Conservation (phyloP, 2,329 filamentous ascomycete genomes). For the Aspergillus niger region DNA sequence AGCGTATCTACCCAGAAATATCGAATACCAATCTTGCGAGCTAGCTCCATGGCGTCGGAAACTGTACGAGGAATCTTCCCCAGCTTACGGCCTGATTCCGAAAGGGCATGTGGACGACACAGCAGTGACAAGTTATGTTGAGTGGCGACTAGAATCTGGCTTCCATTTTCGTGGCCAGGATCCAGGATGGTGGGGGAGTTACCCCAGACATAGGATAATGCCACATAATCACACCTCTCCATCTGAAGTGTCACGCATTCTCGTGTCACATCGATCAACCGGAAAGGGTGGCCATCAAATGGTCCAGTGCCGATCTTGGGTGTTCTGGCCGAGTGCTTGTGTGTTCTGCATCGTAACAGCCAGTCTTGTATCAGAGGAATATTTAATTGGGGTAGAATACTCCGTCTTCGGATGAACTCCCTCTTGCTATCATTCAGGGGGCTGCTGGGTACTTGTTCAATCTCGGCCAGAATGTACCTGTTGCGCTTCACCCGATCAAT, state of each 20-base stretch:
- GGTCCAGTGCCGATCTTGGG: not conserved
- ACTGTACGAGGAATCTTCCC: not conserved
- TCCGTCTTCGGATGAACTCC: not conserved
- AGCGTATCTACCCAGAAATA: not conserved
- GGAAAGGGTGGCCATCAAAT: not conserved
- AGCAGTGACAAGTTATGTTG: not conserved
- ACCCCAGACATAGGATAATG: not conserved
- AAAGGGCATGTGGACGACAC: not conserved
- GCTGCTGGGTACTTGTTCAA: not conserved
- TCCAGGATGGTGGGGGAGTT: not conserved
- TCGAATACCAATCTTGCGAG: not conserved
- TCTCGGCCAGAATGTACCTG: not conserved
- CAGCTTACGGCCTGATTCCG: not conserved
- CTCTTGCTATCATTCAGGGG: not conserved
- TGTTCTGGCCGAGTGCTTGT: not conserved
- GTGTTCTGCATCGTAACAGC: not conserved
- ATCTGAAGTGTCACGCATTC: not conserved
- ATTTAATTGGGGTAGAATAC: not conserved
- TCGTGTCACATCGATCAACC: not conserved
- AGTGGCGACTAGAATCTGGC: not conserved
- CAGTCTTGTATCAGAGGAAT: not conserved
- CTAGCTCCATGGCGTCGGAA: not conserved
- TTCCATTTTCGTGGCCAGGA: not conserved
- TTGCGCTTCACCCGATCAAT: not conserved
- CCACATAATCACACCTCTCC: not conserved